Conservation (phyloP, 108 stramenopile species). For the Cyclotella choctawhatcheeana region DNA sequence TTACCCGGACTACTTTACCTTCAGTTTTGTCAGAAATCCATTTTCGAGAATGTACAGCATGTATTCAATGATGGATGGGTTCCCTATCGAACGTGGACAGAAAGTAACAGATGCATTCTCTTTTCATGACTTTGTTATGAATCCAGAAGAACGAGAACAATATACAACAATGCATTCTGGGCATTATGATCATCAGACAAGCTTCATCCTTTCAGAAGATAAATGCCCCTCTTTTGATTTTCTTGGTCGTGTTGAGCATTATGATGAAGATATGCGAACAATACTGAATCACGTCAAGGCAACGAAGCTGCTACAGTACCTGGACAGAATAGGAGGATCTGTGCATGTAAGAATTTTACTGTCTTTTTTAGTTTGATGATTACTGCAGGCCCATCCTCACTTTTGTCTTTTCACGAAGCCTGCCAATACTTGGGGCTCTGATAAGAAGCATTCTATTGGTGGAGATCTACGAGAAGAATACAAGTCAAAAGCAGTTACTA, state of each 20-base stretch:
- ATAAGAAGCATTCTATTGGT: constrained; percentile 31
- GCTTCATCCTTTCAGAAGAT: constrained; percentile 27
- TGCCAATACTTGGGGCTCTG: constrained; percentile 38
- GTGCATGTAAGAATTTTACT: too few species aligned
- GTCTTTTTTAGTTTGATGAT: too few species aligned
- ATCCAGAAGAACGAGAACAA: constrained; percentile 16
- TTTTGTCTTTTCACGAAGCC: too few species aligned
- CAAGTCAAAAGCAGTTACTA: constrained; percentile 12
- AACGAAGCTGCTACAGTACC: constrained; percentile 26
- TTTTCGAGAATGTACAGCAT: constrained; percentile 46
- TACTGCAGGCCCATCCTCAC: too few species aligned
- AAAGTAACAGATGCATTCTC: constrained; percentile 29
- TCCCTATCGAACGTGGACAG: constrained; percentile 17
- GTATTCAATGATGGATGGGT: constrained; percentile 50
- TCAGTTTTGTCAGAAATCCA: constrained; percentile 54
- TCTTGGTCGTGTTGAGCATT: constrained; percentile 43
- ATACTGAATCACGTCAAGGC: constrained; percentile 40
- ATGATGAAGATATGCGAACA: constrained; percentile 44
- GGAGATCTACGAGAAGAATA: constrained; percentile 34
- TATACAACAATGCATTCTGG: constrained; percentile 32
- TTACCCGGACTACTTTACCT: constrained; percentile 49
- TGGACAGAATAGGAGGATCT: constrained; percentile 26
- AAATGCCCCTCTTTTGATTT: constrained; percentile 45
- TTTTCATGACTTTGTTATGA: constrained; percentile 47
- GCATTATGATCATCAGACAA: constrained; percentile 30